Evolutionary conservation across 495 filamentous ascomycete species (phyloP), one percentile per base, ranked within the genome.

Genomic region (Penicillium ucsense): DNA sequence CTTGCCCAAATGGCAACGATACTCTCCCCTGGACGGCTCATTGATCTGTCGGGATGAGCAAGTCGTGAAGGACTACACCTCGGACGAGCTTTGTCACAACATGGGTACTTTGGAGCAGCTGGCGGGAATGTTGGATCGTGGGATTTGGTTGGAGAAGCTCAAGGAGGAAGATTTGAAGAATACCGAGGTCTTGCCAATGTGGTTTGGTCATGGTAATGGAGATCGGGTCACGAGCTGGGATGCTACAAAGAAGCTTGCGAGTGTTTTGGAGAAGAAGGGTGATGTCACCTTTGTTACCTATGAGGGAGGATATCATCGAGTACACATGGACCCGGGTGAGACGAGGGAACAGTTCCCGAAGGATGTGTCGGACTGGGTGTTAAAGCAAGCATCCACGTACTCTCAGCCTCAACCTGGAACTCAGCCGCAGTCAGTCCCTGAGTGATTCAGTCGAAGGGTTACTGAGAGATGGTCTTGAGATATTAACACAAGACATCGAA

Each of bases 61-160:
- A 20, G 78, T 86, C 1, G 37, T 49, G 0, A 38, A 38, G 31
- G 46, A 52, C 34, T 51, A 48, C 39, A 9, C 55, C 20, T 75
- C 72, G 20, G 88, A 95, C 62, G 53, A 66, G 55, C 68, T 95
- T 46, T 75, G 79, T 59, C 88, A 94, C 65, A 72, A 87, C 57
- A 86, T 77, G 1, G 90, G 88, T 8, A 94, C 89, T 35, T 64
- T 94, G 12, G 81, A 86, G 59, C 85, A 83, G 2, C 56, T 94
- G 31, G 71, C 81, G 3, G 81, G 79, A 0, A 79, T 95, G 81
- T 60, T 95, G 53, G 84, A 88, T 51, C 78, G 89, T 32, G 60
- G 50, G 3, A 36, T 52, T 38, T 65, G 54, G 56, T 38, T 59
- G 41, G 58, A 64, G 49, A 52, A 55, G n/a, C 10, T 47, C 4